These are phyloP conservation scores for Talaromyces wortmannii DNA, from an alignment of 495 filamentous ascomycete species.

Conservation along the genomic window DNA sequence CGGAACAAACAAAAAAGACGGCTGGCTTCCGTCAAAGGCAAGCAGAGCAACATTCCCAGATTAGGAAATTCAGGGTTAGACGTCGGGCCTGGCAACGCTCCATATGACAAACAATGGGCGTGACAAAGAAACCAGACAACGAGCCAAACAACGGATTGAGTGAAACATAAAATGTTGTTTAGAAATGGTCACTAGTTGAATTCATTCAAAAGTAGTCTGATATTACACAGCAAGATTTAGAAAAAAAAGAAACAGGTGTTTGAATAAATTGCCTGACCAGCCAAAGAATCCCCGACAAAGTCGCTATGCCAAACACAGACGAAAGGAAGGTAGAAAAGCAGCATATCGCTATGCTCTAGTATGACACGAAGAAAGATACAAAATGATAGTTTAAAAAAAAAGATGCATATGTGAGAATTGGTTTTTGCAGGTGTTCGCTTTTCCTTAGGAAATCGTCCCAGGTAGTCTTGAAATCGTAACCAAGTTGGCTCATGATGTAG, in stretches of 20 bases:
- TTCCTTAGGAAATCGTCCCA: background rate
- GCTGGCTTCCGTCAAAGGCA: too few relatives aligned
- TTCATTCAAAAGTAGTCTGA: too few relatives aligned
- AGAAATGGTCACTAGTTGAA: too few relatives aligned
- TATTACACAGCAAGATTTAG: background rate
- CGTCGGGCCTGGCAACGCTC: too few relatives aligned
- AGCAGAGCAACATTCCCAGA: too few relatives aligned
- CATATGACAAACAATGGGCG: too few relatives aligned
- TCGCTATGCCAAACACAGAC: background rate
- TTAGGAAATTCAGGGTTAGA: too few relatives aligned
- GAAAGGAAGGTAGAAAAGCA: background rate
- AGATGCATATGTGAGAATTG: background rate
- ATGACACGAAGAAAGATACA: background rate
- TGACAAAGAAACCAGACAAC: too few relatives aligned
- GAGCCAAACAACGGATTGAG: too few relatives aligned
- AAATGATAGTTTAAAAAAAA: background rate
- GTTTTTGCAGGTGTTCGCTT: background rate
- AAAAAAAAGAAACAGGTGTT: conserved; percentile 4
- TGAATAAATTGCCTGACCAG: conserved; percentile 1
- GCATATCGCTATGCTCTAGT: background rate
- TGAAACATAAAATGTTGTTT: too few relatives aligned
- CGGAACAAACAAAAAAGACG: too few relatives aligned
- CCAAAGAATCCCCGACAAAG: background rate
- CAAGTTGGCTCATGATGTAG: background rate
- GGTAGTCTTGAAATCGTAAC: background rate